Base-by-base conservation (phyloP, 108 stramenopile genomes). In the Cyclostephanos invisitatus region DNA sequence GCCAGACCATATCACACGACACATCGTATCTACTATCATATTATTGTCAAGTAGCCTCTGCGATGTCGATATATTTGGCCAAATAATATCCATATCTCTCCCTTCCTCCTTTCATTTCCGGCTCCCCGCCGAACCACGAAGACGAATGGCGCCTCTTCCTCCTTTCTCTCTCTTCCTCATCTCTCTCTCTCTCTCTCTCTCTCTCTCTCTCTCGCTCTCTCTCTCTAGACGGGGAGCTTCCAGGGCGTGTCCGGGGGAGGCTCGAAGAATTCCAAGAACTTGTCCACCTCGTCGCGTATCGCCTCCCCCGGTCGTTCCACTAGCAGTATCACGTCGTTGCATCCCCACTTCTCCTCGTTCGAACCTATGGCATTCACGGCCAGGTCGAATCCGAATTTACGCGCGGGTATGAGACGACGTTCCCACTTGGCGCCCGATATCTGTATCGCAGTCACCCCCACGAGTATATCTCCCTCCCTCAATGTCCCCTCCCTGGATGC, bases 281-380 rank as follows among this genome's bases (percentile, higher is more conserved):
- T 67, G 47, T 93, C 80, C 25, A 86, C 85, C 42, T 77, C 69
- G 12, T 37, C 74, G 2, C 57, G 36, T 64, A 86, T 78, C 11
- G 88, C 83, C 77, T 93, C 92, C 3, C 80, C 82, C 20, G 92
- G 90, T 46, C 90, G 83, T 77, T 91, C 89, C 61, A 94, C 71
- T 79, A 89, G 75, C 49, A 95, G 48, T 44, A 95, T 77, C 53
- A 95, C 93, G 73, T 89, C 86, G 42, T 87, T 66, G 72, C 93
- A 95, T 40, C 84, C 78, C 89, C 89, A 95, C 64, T 91, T 92
- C 11, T 74, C 67, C 38, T 92, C 89, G 74, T 95, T 95, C 46
- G 80, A 82, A 8, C 78, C 78, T 61, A 95, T 90, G 1, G 91
- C 94, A 56, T 86, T 84, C 0, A 95, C 89, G 46, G 85, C 86